Base-by-base conservation (phyloP, 805 yeast species). In the Candida endomychidarum region DNA sequence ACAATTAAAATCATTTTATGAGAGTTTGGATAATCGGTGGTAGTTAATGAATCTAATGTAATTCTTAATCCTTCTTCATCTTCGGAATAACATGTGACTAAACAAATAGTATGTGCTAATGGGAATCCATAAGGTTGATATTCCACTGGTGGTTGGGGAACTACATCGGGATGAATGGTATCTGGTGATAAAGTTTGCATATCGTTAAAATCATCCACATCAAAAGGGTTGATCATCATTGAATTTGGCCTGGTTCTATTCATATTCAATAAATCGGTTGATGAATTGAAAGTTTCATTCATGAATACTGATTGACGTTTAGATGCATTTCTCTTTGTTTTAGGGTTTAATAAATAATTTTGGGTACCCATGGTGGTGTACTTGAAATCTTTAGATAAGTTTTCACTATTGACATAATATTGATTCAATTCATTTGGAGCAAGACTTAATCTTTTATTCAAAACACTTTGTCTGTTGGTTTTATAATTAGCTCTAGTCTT, bases 31-130 rank as follows among this genome's bases (percentile, higher is more conserved):
- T 85, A 93, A 48, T 88, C 96, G 1, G 97, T 88, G 1, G 96
- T 87, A n/a, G 96, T 86, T 37, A 93, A 59, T 2, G 98, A 91
- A 60, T 93, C 98, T 48, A 91, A 61, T 0, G 98, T 89, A 1
- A 91, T 80, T 53, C 98, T 75, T 42, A 93, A 63, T 46, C 95
- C 96, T 9, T 73, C 83, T 50, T 79, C 86, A 58, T 88, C 95
- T 66, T 93, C 99, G 2, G 97, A 89, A 57, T 93, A 93, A 56
- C 97, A 91, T 1, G 99, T 93, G 8, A 93, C 95, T 36, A 66
- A 51, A 33, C 49, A 44, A 41, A 69, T 54, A 7, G 63, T 47
- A 45, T 69, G 75, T 11, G 66, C 70, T 51, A 93, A 73, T 11
- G 99, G 96, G 52, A 68, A 87, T 0, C 81, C 84, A 62, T 75